phyloP scores from a whole-genome alignment of 2,329 filamentous ascomycete species.

The Phyllosticta citrichinensis region DNA sequence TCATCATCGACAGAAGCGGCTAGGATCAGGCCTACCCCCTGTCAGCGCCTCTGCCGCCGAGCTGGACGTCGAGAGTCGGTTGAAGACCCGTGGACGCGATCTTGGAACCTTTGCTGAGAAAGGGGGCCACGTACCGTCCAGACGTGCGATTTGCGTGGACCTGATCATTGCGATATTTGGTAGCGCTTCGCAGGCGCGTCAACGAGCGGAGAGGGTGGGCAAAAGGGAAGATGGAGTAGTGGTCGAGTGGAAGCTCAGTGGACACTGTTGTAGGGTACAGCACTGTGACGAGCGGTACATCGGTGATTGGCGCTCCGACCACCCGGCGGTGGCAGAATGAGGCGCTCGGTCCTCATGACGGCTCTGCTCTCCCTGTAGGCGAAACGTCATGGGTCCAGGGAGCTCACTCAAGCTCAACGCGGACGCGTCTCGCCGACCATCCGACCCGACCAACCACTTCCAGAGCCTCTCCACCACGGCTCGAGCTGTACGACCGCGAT shows the following conservation, averaged over 20 bases:
- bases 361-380: background rate
- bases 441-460: background rate
- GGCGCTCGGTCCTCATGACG: background rate
- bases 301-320: background rate
- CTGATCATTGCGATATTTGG: constrained; percentile 54
- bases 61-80: constrained; percentile 8
- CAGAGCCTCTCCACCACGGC: background rate
- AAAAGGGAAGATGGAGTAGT: background rate
- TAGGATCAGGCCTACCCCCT: constrained; percentile 68
- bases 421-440: background rate
- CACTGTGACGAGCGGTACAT: background rate
- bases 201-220: constrained; percentile 1
- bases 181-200: constrained; percentile 1
- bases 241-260: no score
- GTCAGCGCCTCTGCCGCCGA: constrained; percentile 15
- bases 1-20: constrained; percentile 92
- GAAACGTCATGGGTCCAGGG: background rate
- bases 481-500: background rate
- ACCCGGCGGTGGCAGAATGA: background rate
- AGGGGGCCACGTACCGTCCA: constrained; percentile 58
- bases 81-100: constrained; percentile 8
- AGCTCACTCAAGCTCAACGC: background rate
- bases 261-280: no score
- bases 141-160: constrained; percentile 86
- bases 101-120: constrained; percentile 9